Base-by-base conservation (phyloP, 2,329 filamentous ascomycete genomes). In the Paecilomyces niveus region DNA sequence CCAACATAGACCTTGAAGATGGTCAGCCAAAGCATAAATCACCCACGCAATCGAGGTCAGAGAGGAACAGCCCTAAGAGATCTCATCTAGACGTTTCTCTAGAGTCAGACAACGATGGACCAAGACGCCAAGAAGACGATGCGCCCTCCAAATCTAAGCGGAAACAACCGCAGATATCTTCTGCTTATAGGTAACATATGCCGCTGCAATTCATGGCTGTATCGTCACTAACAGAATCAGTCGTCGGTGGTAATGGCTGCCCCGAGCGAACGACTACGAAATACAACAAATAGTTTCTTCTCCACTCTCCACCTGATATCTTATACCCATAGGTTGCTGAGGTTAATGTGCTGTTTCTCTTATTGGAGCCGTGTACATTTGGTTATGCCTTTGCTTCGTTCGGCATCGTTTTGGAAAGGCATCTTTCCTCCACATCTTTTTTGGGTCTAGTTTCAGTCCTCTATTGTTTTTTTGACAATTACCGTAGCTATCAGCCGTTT, bases 191-290 rank as follows among this genome's bases (percentile, higher is more conserved):
- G 70, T 71, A 65, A 62, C 67, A 58, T 59, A n/a, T 55, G 58
- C n/a, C 53, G 39, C 32, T 45, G 39, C 53, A 22, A 18, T 31
- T 15, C 55, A 24, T 24, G 31, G 15, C 29, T 54, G 53, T 33
- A 15, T 22, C 15, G 7, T 59, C 58, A 57, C 64, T 63, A 58
- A 62, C 62, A 58, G 59, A 58, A 57, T 58, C 56, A 67, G 68
- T 59, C 75, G 75, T 58, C 75, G 75, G 53, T 78, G 75, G 75
- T 78, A 65, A 72, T 53, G 26, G 50, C 54, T 22, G 7, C 15
- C n/a, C 31, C 3, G 6, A 18, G n/a, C n/a, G 18, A 45, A 15
- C 6, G 53, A 50, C 24, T 53, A 18, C 22, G n/a, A n/a, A 51
- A 45, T 18, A 31, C 39, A 26, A 45, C 26, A 54, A 24, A 45